A percentile compares a stretch with the other conserved stretches of the same genome.
Conservation (phyloP, 371 early-diverging fungal species). For the Encephalitozoon cuniculi region DNA sequence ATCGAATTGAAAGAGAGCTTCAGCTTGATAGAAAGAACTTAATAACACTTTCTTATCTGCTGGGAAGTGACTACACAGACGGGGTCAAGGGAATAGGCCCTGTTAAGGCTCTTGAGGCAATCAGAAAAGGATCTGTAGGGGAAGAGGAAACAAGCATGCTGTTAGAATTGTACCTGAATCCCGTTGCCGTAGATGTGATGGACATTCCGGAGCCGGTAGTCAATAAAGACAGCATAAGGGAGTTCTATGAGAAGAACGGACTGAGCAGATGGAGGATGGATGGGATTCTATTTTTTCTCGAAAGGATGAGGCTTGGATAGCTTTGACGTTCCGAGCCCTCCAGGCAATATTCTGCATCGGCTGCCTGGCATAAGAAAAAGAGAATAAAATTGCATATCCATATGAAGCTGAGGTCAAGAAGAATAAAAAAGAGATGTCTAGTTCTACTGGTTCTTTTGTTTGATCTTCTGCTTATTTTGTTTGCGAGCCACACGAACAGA, state of each 20-base stretch:
- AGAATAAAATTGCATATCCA: background rate
- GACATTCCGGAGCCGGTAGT: background rate
- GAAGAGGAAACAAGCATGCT: background rate
- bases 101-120: slow-evolving; percentile 76
- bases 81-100: slow-evolving; percentile 85
- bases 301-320: background rate
- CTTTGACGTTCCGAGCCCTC: too few relatives aligned
- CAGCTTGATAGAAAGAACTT: slow-evolving; percentile 67
- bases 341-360: too few relatives aligned
- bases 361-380: too few relatives aligned
- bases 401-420: background rate
- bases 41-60: slow-evolving; percentile 73
- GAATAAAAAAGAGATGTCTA: slow-evolving; percentile 3
- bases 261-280: background rate
- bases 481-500: background rate
- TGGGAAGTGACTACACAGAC: slow-evolving; percentile 93
- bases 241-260: background rate
- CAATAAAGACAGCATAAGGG: background rate
- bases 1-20: slow-evolving; percentile 67
- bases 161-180: slow-evolving; percentile 8
- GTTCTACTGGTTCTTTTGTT: background rate
- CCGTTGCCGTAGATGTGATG: background rate
- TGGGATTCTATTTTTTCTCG: background rate
- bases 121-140: slow-evolving; percentile 60
- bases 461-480: background rate